A percentile compares a stretch with the other conserved stretches of the same genome.
Conservation (phyloP, 768 basidiomycete species). For the Hortiboletus campestris region DNA sequence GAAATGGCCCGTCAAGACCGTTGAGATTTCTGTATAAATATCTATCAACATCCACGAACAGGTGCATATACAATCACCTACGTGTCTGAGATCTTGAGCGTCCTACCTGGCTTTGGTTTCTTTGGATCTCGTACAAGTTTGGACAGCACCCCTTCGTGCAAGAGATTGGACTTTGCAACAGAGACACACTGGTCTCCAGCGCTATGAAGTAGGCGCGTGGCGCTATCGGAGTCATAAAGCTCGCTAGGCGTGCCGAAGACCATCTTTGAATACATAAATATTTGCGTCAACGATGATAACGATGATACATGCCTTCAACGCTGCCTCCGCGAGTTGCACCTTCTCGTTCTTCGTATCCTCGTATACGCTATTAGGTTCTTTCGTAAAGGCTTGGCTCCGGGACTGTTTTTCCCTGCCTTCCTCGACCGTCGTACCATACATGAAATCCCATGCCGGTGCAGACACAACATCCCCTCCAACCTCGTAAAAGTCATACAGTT, state of each 20-base stretch:
- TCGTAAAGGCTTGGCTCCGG: constrained; percentile 54
- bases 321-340: constrained; percentile 59
- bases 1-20: constrained; percentile 60
- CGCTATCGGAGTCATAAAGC: constrained; percentile 59
- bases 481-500: constrained; percentile 47
- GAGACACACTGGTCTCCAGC: constrained; percentile 57
- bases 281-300: neutral
- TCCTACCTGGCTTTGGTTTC: constrained; percentile 68
- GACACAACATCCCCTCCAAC: constrained; percentile 44
- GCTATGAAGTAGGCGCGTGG: constrained; percentile 52
- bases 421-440: constrained; percentile 71
- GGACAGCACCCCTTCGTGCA: constrained; percentile 63
- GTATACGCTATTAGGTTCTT: constrained; percentile 34
- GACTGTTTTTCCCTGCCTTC: constrained; percentile 74
- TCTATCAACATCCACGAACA: neutral
- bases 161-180: constrained; percentile 56
- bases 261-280: constrained; percentile 52
- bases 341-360: constrained; percentile 32
- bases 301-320: constrained; percentile 55
- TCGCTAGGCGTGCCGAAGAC: constrained; percentile 71
- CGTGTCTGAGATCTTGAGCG: constrained; percentile 76
- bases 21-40: constrained; percentile 56
- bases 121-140: constrained; percentile 61
- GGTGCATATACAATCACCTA: constrained; percentile 20
- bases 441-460: constrained; percentile 63